Conservation (phyloP, 805 yeast genomes). For the Suhomyces kilbournensis region DNA sequence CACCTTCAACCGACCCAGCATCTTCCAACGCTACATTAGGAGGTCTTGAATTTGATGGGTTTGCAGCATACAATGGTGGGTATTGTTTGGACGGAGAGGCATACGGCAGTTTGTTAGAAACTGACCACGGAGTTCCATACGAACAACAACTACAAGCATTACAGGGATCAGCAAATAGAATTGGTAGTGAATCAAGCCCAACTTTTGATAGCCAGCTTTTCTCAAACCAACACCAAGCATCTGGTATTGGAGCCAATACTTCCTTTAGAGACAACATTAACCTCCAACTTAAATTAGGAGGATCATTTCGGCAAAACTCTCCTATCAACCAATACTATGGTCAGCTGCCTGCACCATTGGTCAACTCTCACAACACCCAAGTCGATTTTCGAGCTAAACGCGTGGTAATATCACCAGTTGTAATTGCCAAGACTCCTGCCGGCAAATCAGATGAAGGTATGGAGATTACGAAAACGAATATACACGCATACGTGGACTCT, state of each 20-base stretch:
- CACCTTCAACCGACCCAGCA: not conserved
- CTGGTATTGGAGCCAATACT: not conserved
- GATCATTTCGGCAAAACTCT: not conserved
- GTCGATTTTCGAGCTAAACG: not conserved
- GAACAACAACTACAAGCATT: not conserved
- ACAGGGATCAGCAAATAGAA: not conserved
- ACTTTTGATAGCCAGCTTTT: not conserved
- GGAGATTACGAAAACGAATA: not conserved
- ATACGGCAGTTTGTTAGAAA: not conserved
- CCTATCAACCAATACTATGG: constrained; percentile 1
- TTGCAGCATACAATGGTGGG: not conserved
- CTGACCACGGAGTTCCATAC: not conserved
- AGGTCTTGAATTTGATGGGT: not conserved
- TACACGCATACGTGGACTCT: not conserved
- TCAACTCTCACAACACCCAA: not conserved
- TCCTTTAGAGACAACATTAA: constrained; percentile 6
- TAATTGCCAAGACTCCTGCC: not conserved
- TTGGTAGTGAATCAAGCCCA: not conserved
- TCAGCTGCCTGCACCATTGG: not conserved
- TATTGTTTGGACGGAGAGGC: not conserved
- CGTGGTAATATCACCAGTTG: constrained; percentile 4
- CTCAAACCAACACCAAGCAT: not conserved
- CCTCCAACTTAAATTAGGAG: constrained; percentile 8
- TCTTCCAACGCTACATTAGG: not conserved
- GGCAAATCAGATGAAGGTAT: not conserved